A percentile compares a stretch with the other conserved stretches of the same genome.
These are phyloP conservation scores for Leucosporidium yakuticum DNA, from an alignment of 768 basidiomycete genomes.

Conservation along the genomic window DNA sequence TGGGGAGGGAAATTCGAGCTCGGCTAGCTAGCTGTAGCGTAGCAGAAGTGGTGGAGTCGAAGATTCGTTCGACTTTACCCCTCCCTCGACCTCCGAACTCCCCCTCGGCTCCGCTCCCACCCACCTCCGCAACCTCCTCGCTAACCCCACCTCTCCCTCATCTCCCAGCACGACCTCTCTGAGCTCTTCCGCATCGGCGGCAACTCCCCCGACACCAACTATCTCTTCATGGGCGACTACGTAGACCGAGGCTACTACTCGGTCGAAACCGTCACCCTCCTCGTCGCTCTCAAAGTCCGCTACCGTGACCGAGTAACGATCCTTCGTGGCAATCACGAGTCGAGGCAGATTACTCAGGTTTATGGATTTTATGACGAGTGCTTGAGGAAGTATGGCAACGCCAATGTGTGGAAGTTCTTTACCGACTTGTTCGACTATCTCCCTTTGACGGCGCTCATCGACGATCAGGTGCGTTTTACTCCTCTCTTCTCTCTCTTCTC, in stretches of 20 bases:
- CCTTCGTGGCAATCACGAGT: constrained; percentile 96
- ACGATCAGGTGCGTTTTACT: constrained; percentile 85
- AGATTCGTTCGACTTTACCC: not conserved
- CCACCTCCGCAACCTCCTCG: not conserved
- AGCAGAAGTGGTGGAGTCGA: not conserved
- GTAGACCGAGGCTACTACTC: constrained; percentile 98
- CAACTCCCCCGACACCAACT: constrained; percentile 98
- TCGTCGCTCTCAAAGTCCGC: constrained; percentile 93
- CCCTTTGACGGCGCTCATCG: constrained; percentile 93
- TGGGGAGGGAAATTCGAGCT: not conserved
- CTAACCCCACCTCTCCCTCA: not conserved
- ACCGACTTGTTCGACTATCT: constrained; percentile 98
- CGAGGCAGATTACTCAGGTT: constrained; percentile 98
- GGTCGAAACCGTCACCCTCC: constrained; percentile 94
- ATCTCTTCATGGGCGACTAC: constrained; percentile 99
- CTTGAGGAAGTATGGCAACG: constrained; percentile 97
- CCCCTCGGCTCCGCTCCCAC: not conserved
- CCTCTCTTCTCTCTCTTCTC: constrained; percentile 18
- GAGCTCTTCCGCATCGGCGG: constrained; percentile 98
- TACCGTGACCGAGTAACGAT: constrained; percentile 98
- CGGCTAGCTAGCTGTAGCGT: not conserved
- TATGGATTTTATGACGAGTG: constrained; percentile 99
- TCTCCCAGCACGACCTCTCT: constrained; percentile 73
- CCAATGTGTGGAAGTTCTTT: constrained; percentile 99
- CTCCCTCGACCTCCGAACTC: not conserved